These are phyloP conservation scores for Heritiera littoralis DNA, from an alignment of 345 rosid species.

Conservation along the genomic window DNA sequence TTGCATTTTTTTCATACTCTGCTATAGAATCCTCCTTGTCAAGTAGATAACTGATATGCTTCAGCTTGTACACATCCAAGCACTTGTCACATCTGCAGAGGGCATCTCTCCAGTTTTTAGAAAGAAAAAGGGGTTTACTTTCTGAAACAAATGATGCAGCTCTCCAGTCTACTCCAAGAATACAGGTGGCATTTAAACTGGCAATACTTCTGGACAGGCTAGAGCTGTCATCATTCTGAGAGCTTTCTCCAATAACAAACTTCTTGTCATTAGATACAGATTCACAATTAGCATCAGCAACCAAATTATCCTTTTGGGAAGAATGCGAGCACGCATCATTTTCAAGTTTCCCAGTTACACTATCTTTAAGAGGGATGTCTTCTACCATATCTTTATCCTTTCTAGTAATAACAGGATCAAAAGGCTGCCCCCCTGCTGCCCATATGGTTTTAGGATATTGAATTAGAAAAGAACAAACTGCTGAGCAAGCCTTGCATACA, in stretches of 20 bases:
- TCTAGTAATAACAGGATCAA: conserved; percentile 29
- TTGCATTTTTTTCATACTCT: conserved; percentile 87
- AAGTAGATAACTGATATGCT: conserved; percentile 60
- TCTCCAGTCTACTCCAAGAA: conserved; percentile 37
- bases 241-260: conserved; percentile 45
- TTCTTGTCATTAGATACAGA: conserved; percentile 31
- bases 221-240: conserved; percentile 37
- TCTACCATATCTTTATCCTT: conserved; percentile 57
- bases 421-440: conserved; percentile 44
- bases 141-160: conserved; percentile 34
- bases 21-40: conserved; percentile 84
- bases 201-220: conserved; percentile 25
- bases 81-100: conserved; percentile 82
- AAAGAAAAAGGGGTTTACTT: conserved; percentile 69
- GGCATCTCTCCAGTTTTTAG: conserved; percentile 81
- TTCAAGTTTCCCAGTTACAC: conserved; percentile 45
- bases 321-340: conserved; percentile 30
- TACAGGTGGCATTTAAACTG: conserved; percentile 36
- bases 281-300: conserved; percentile 24
- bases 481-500: conserved; percentile 76
- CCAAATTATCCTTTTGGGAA: conserved; percentile 20
- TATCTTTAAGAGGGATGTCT: conserved; percentile 35
- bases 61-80: conserved; percentile 60
- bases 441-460: conserved; percentile 62
- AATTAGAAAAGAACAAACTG: conserved; percentile 63